Evolutionary conservation across 164 flowering plant species (phyloP).

Genomic region (Sextonia rubra): DNA sequence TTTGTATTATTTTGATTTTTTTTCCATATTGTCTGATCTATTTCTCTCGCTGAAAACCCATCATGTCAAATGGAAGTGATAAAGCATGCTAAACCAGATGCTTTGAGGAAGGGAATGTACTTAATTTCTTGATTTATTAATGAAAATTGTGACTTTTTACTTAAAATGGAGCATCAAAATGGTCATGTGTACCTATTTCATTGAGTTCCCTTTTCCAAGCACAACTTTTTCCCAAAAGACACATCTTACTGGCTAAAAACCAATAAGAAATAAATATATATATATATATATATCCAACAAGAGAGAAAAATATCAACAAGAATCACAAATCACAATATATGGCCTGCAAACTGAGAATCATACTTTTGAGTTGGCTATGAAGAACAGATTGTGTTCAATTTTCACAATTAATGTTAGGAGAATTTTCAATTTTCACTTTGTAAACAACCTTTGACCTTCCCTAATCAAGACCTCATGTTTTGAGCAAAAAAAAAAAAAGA

Average conservation of each 20-base stretch:
- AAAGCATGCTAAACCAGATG: neutral
- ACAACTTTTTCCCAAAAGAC: neutral
- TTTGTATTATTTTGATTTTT: too few relatives aligned
- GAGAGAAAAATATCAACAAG: neutral
- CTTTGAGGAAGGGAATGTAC: neutral
- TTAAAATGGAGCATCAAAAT: neutral
- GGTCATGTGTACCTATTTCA: neutral
- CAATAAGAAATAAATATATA: neutral
- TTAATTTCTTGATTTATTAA: neutral
- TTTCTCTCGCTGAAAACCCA: too few relatives aligned
- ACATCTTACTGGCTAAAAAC: neutral
- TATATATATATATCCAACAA: neutral
- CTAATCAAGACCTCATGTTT: neutral
- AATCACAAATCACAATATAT: neutral
- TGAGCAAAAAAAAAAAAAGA: neutral
- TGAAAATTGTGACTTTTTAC: neutral
- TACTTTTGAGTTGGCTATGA: neutral
- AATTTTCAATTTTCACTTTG: neutral
- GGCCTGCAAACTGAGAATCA: neutral
- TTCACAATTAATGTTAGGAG: neutral
- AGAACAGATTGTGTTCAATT: neutral
- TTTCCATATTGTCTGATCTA: too few relatives aligned
- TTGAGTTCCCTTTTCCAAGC: neutral
- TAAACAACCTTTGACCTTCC: neutral
- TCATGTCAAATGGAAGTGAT: neutral